Evolutionary conservation across 2,329 filamentous ascomycete genomes (phyloP).

Genomic region (Fusarium kyushuense): DNA sequence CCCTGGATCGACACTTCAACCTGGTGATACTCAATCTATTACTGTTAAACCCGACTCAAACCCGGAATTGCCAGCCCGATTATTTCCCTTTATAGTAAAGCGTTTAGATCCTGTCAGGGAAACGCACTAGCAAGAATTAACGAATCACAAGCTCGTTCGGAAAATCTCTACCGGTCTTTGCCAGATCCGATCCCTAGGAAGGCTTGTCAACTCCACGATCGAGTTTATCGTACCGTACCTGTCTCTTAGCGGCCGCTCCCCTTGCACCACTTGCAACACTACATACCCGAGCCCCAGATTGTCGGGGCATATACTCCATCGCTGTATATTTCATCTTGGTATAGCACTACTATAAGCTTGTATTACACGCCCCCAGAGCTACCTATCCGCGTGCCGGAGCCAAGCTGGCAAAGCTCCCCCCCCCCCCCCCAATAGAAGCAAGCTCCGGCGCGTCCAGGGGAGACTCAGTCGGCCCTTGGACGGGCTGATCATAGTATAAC

Average conservation of each 20-base stretch:
- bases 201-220: slow-evolving; percentile 32
- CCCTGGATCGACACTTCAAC: neutral
- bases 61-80: neutral
- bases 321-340: neutral
- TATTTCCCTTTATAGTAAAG: slow-evolving; percentile 11
- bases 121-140: accelerated
- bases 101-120: neutral
- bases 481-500: neutral
- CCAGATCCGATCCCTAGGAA: slow-evolving; percentile 18
- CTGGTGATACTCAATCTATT: neutral
- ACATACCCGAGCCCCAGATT: neutral
- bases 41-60: slow-evolving; percentile 6
- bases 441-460: neutral
- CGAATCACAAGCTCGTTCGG: slow-evolving; percentile 5
- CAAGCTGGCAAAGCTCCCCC: too few relatives aligned
- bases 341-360: neutral
- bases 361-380: too few relatives aligned
- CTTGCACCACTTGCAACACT: neutral
- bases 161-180: slow-evolving; percentile 18
- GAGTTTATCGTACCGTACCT: neutral
- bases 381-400: too few relatives aligned
- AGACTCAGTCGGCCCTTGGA: slow-evolving; percentile 4
- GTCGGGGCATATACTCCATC: neutral
- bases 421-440: neutral
- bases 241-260: slow-evolving; percentile 12